Evolutionary conservation across 2,329 filamentous ascomycete species (phyloP).

Genomic region (Trichoderma aggressivum): DNA sequence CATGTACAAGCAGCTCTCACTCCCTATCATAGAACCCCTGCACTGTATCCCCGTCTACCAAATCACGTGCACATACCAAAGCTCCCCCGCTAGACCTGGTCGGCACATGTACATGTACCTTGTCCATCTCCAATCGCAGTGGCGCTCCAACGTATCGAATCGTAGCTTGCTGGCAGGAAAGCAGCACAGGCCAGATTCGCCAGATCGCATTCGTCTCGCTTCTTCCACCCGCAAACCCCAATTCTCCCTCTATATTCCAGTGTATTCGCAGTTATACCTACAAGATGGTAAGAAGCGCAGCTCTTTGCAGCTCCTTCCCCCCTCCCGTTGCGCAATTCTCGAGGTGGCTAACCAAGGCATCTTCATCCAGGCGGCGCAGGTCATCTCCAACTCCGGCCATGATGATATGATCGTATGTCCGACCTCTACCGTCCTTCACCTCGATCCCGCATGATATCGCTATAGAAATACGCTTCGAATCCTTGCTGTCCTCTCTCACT

Average conservation of each 20-base stretch:
- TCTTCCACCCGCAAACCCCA: neutral
- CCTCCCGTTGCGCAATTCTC: neutral
- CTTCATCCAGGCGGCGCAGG: slow-evolving; percentile 39
- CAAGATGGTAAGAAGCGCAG: slow-evolving; percentile 21
- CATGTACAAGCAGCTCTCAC: neutral
- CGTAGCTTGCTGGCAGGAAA: slow-evolving; percentile 14
- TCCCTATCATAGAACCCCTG: neutral
- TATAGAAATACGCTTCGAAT: too few species aligned
- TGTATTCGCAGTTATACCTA: neutral
- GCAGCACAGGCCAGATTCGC: slow-evolving; percentile 16
- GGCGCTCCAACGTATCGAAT: slow-evolving; percentile 1
- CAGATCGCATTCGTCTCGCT: neutral
- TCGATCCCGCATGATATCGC: neutral
- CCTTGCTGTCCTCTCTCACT: neutral
- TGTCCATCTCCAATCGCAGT: neutral
- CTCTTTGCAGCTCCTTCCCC: neutral
- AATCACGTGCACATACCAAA: neutral
- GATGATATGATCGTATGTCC: slow-evolving; percentile 98
- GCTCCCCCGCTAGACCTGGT: neutral
- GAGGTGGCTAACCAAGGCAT: slow-evolving; percentile 28
- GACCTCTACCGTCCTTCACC: neutral
- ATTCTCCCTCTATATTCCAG: neutral
- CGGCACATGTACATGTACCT: too few species aligned
- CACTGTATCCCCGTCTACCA: neutral
- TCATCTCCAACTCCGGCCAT: slow-evolving; percentile 57